These are phyloP conservation scores for Pachyrhizus erosus DNA, from an alignment of 306 rosid genomes.

Conservation along the genomic window DNA sequence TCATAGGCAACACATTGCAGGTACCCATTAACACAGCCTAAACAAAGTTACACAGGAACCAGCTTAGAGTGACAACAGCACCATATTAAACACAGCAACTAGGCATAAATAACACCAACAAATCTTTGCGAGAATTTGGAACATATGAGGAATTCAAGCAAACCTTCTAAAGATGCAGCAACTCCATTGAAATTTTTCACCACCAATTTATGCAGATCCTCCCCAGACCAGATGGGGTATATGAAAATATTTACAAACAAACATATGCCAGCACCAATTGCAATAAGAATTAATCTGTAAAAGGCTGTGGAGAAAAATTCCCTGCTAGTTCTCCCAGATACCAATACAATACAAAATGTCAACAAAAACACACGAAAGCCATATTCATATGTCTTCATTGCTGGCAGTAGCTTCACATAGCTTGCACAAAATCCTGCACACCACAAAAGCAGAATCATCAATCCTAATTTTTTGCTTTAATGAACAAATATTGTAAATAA, in stretches of 20 bases:
- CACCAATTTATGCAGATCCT: constrained; percentile 62
- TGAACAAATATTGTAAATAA: not conserved
- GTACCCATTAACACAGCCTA: constrained; percentile 64
- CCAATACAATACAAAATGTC: constrained; percentile 70
- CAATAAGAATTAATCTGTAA: constrained; percentile 64
- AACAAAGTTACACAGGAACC: constrained; percentile 32
- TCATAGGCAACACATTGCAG: constrained; percentile 66
- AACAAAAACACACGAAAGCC: constrained; percentile 74
- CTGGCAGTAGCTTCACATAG: constrained; percentile 58
- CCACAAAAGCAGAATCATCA: constrained; percentile 1
- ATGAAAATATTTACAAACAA: constrained; percentile 58
- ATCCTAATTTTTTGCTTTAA: not conserved
- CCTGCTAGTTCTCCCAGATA: constrained; percentile 51
- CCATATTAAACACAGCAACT: not conserved
- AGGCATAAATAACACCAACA: not conserved
- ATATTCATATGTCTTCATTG: constrained; percentile 68
- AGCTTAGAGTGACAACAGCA: not conserved
- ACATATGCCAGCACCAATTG: constrained; percentile 58
- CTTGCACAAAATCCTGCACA: constrained; percentile 62
- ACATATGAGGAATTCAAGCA: not conserved
- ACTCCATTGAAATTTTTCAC: constrained; percentile 67
- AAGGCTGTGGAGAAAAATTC: constrained; percentile 56
- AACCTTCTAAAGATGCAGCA: constrained; percentile 73
- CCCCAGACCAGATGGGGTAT: constrained; percentile 50
- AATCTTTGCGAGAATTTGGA: not conserved